Conservation (phyloP, 2,329 filamentous ascomycete species). For the Xylaria sp. region DNA sequence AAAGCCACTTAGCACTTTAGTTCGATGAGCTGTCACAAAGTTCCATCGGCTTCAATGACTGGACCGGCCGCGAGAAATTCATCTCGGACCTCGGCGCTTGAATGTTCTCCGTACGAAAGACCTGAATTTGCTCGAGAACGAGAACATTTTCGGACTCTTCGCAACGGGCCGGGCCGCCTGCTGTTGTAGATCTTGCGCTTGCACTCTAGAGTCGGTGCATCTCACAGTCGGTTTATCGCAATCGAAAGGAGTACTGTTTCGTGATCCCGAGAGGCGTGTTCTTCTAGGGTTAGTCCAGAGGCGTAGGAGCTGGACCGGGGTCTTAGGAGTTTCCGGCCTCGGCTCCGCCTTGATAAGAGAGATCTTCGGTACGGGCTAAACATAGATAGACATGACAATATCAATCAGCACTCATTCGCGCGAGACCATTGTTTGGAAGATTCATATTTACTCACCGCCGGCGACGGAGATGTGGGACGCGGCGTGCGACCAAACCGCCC, state of each 20-base stretch:
- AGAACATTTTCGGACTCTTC: neutral
- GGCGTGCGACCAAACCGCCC: slow-evolving; percentile 12
- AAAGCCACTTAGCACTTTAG: neutral
- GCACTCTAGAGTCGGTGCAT: slow-evolving; percentile 1
- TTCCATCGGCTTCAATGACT: neutral
- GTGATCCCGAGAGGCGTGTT: slow-evolving; percentile 24
- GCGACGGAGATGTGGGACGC: neutral
- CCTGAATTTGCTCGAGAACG: neutral
- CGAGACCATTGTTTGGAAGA: neutral
- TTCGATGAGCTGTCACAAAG: neutral
- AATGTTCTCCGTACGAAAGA: slow-evolving; percentile 3
- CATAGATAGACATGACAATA: neutral
- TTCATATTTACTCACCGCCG: slow-evolving; percentile 9
- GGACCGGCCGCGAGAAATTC: neutral
- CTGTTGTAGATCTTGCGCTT: slow-evolving; percentile 16
- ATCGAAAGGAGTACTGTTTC: slow-evolving; percentile 25
- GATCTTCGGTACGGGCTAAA: slow-evolving; percentile 16
- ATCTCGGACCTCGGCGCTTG: neutral
- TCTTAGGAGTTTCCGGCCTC: slow-evolving; percentile 29
- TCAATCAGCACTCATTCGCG: slow-evolving; percentile 15
- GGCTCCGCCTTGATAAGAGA: slow-evolving; percentile 19
- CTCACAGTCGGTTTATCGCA: slow-evolving; percentile 13
- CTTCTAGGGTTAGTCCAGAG: slow-evolving; percentile 13
- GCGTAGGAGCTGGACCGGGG: slow-evolving; percentile 31
- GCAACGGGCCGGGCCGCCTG: neutral